Evolutionary conservation across 2,329 filamentous ascomycete species (phyloP), one percentile per base, ranked within the genome.

Genomic region (Colletotrichum zoysiae): DNA sequence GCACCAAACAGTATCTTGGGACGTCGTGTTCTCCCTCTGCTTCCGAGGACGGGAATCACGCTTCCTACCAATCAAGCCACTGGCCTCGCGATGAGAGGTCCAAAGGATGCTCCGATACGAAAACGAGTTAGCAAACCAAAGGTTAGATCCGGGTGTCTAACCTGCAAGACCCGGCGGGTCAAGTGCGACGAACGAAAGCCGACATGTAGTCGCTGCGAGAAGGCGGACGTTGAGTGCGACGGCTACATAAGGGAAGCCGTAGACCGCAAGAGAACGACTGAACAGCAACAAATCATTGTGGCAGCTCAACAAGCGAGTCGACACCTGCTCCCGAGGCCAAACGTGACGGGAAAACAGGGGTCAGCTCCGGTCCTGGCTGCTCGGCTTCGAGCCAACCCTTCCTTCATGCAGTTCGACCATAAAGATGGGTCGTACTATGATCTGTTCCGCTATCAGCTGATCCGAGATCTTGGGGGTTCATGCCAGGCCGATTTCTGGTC

Each of bases 131-230:
- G 71, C 60, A 68, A n/a, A 8, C 70, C 70, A 1, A 75, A 74
- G 30, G 73, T 74, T 26, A 61, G 70, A 4, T 74, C 74, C 2
- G 74, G 74, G 20, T 76, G 74, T 55, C 56, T 74, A 33, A 75
- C 74, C 35, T 76, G 74, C 72, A 78, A 79, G 70, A 64, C 68
- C 48, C 75, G 78, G 20, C 74, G 78, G 30, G 77, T 79, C 60
- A 80, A 80, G 71, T 80, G 79, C 68, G 77, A 78, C 59, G 77
- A 80, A 67, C 70, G 72, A 20, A 77, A 75, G 48, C 78, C 78
- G 20, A 67, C 69, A 23, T 78, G 77, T 65, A n/a, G 18, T 51
- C 74, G 74, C 26, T 75, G 74, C 46, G 61, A 61, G 12, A 74
- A 70, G 38, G 65, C 67, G 8, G 63, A 74, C 23, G 35, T 74